Conservation (phyloP, 257 asterid genomes). For the Apocynum venetum region DNA sequence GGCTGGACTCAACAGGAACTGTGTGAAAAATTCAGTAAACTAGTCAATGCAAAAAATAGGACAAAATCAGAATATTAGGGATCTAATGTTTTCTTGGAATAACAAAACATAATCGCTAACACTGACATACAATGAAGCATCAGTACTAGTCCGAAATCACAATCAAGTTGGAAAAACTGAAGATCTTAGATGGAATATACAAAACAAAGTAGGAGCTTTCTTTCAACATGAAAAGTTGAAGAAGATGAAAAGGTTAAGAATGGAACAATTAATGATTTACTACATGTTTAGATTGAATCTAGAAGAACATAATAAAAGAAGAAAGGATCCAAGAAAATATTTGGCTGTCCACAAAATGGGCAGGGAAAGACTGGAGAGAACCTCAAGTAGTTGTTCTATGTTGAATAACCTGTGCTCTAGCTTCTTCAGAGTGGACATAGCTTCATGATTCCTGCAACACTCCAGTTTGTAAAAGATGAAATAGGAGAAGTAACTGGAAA, state of each 20-base stretch:
- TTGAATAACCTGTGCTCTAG: conserved; percentile 17
- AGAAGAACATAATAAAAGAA: neutral
- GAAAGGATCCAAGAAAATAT: neutral
- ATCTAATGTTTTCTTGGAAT: neutral
- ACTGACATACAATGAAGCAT: no score
- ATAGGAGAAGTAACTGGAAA: conserved; percentile 25
- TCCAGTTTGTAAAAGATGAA: conserved; percentile 27
- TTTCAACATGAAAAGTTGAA: neutral
- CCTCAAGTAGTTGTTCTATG: no score
- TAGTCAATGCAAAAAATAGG: no score
- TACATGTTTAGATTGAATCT: neutral
- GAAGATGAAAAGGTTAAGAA: no score
- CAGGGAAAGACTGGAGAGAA: neutral
- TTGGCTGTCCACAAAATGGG: neutral
- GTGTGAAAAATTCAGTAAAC: neutral
- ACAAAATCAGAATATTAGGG: neutral
- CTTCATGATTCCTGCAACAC: conserved; percentile 18
- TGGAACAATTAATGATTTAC: no score
- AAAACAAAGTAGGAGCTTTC: neutral
- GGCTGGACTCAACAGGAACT: no score
- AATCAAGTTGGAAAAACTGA: no score
- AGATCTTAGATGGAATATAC: no score
- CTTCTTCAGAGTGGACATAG: conserved; percentile 13
- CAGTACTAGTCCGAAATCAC: no score
- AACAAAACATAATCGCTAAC: neutral